A percentile compares a stretch with the other conserved stretches of the same genome.
These are phyloP conservation scores for Lagenidium giganteum DNA, from an alignment of 352 stramenopile species.

Conservation along the genomic window DNA sequence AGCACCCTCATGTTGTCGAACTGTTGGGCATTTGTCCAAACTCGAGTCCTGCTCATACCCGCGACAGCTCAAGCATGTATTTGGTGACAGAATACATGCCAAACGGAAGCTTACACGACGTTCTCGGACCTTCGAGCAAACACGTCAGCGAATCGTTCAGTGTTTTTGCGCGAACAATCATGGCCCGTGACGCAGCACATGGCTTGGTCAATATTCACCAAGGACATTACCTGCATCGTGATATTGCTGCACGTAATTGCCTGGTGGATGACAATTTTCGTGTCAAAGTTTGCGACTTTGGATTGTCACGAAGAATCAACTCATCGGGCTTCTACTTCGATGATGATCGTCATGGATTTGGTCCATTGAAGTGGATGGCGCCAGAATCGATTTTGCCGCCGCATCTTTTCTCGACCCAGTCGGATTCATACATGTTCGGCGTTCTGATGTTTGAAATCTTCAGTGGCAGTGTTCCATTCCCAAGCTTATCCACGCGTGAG, in stretches of 20 bases:
- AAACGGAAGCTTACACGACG: constrained; percentile 42
- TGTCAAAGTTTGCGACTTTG: constrained; percentile 60
- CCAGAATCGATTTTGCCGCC: constrained; percentile 47
- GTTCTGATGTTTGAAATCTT: constrained; percentile 63
- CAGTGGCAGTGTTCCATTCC: constrained; percentile 40
- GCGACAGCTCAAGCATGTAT: constrained; percentile 14
- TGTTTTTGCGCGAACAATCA: constrained; percentile 40
- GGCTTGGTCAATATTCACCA: constrained; percentile 47
- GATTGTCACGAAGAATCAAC: constrained; percentile 32
- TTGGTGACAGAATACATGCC: constrained; percentile 55
- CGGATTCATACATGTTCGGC: constrained; percentile 64
- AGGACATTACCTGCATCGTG: constrained; percentile 39
- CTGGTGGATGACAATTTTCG: constrained; percentile 43
- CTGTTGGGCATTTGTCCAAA: constrained; percentile 26
- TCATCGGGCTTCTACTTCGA: constrained; percentile 33
- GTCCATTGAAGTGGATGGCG: constrained; percentile 60
- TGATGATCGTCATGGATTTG: constrained; percentile 34
- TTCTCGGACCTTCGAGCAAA: constrained; percentile 4
- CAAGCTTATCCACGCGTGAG: constrained; percentile 28
- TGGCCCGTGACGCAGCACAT: constrained; percentile 49
- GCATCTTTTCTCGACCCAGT: constrained; percentile 51
- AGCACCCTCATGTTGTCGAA: constrained; percentile 54
- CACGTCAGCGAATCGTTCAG: constrained; percentile 8
- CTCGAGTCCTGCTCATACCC: neutral
- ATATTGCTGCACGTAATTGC: constrained; percentile 56